Evolutionary conservation across 164 flowering plant species (phyloP), one percentile per base, ranked within the genome.

Genomic region (Umbellularia californica): DNA sequence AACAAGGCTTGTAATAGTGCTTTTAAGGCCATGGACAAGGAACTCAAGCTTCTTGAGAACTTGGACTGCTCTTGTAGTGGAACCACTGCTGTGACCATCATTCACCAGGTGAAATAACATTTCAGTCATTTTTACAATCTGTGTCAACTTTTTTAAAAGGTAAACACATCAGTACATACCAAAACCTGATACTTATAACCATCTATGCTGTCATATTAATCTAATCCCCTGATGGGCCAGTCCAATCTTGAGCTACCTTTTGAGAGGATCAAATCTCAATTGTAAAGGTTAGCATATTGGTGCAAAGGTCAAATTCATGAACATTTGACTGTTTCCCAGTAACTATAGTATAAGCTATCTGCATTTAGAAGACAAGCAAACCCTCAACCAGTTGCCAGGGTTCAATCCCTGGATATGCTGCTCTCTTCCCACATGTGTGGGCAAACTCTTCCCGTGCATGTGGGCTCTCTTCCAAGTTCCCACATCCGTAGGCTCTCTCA

Each of bases 11-110:
- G 80, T 76, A 27, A 79, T 12, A 76, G 83, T 71, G 87, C 92
- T 60, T 92, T 92, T 80, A 91, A 85, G 78, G 88, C 83, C 67
- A 85, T 91, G 90, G 96, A 94, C 81, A 92, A 88, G 79, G 95
- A 92, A 79, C 79, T 94, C n/a, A 87, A 88, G 85, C 88, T 88
- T 80, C 82, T 83, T 68, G 88, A 83, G 55, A 82, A 75, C 25
- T 68, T 89, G 70, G 94, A 94, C 74, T 84, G 81, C 81, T 81
- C 85, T 70, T 79, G 80, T 79, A 94, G 98, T 76, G 97, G 97
- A 65, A 85, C 92, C 63, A 91, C 98, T 2, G 98, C 97, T 9
- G 90, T 89, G 2, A 80, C 89, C 68, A 89, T 82, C 72, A 75
- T 92, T 24, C 83, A 78, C 82, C 97, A 89, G 98, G 96, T 90